These are phyloP conservation scores for Taiozyma sp. DNA, from an alignment of 1,139 yeast species.

Conservation along the genomic window DNA sequence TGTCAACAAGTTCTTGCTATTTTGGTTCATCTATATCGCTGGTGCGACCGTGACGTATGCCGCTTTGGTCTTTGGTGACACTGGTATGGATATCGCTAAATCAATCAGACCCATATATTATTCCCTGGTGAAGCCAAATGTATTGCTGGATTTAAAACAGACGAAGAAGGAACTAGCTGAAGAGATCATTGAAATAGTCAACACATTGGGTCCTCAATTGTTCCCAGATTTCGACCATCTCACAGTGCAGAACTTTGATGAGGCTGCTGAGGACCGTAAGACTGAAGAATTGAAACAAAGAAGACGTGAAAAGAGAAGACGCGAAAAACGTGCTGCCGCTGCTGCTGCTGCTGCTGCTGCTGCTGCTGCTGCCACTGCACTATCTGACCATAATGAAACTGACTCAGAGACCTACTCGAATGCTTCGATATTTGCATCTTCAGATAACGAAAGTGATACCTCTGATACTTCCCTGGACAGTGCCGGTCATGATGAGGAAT, in stretches of 20 bases:
- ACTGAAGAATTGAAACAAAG: slow-evolving; percentile 49
- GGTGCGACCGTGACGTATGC: slow-evolving; percentile 76
- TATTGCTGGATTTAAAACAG: slow-evolving; percentile 49
- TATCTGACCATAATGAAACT: neutral
- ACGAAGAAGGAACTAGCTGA: slow-evolving; percentile 49
- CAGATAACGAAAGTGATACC: slow-evolving; percentile 21
- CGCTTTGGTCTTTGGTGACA: slow-evolving; percentile 86
- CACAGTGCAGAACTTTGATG: slow-evolving; percentile 38
- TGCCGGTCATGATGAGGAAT: slow-evolving; percentile 6
- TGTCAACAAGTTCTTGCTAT: slow-evolving; percentile 24
- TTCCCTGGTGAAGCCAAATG: slow-evolving; percentile 53
- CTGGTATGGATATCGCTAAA: slow-evolving; percentile 83
- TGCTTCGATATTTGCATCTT: slow-evolving; percentile 20
- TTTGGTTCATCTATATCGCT: slow-evolving; percentile 27
- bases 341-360: slow-evolving; percentile 6
- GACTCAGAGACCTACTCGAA: slow-evolving; percentile 18
- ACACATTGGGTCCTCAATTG: slow-evolving; percentile 68
- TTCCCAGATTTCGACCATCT: slow-evolving; percentile 70
- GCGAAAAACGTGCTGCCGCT: slow-evolving; percentile 22
- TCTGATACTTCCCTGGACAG: slow-evolving; percentile 19
- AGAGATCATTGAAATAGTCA: slow-evolving; percentile 62
- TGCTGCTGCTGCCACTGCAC: neutral
- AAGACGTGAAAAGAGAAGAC: slow-evolving; percentile 28
- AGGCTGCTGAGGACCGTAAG: slow-evolving; percentile 50
- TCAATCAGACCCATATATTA: slow-evolving; percentile 77